Conservation (phyloP, 2,329 filamentous ascomycete species). For the Aspergillus clavatus region DNA sequence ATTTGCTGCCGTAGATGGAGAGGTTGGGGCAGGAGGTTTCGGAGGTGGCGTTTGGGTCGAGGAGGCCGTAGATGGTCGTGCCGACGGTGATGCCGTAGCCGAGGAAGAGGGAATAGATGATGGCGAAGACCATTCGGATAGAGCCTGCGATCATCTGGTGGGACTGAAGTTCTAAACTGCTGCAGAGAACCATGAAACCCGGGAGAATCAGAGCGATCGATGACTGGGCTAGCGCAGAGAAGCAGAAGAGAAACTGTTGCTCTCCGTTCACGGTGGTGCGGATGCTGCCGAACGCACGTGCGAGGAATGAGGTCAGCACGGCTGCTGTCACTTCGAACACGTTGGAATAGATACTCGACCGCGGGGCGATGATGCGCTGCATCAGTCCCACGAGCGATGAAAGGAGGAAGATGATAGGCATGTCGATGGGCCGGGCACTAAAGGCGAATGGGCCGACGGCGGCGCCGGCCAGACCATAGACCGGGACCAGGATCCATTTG, state of each 20-base stretch:
- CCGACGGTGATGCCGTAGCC: constrained; percentile 66
- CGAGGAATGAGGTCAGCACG: constrained; percentile 62
- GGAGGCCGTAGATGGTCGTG: constrained; percentile 54
- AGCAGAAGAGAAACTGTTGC: constrained; percentile 54
- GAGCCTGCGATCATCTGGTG: constrained; percentile 62
- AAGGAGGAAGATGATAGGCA: constrained; percentile 70
- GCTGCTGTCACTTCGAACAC: constrained; percentile 61
- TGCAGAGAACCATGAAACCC: constrained; percentile 56
- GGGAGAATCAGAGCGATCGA: constrained; percentile 66
- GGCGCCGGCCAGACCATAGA: constrained; percentile 71
- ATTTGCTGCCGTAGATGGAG: constrained; percentile 27
- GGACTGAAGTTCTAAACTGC: constrained; percentile 59
- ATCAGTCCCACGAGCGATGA: constrained; percentile 68
- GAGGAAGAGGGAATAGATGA: constrained; percentile 64
- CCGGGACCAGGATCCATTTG: constrained; percentile 51
- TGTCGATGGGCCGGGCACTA: constrained; percentile 66
- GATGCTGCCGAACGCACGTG: constrained; percentile 63
- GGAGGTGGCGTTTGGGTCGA: constrained; percentile 50
- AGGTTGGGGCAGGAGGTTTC: constrained; percentile 40
- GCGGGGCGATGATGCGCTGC: constrained; percentile 68
- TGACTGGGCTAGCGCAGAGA: constrained; percentile 63
- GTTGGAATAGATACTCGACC: constrained; percentile 62
- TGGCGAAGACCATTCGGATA: constrained; percentile 64
- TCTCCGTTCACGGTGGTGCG: constrained; percentile 28
- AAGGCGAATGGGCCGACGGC: constrained; percentile 76